These are phyloP conservation scores for Sporothrix brunneoviolacea DNA, from an alignment of 2,329 filamentous ascomycete species.

Conservation along the genomic window DNA sequence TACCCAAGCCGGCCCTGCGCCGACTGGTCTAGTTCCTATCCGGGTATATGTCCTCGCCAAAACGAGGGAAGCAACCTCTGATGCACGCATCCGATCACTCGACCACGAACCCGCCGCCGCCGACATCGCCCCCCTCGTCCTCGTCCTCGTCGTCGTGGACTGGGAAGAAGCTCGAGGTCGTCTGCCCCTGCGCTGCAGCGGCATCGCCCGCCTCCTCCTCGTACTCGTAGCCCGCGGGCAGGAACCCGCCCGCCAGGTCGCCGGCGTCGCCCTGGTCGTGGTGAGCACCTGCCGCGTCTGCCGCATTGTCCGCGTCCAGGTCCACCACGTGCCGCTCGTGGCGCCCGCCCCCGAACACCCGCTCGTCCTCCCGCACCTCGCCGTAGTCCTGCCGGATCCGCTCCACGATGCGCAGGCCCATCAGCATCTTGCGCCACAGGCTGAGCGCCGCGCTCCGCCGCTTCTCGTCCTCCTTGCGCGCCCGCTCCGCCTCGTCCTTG, in stretches of 20 bases:
- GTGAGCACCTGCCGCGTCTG: background rate
- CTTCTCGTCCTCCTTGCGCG: slow-evolving; percentile 77
- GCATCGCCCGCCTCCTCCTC: slow-evolving; percentile 28
- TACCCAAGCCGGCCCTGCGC: no score
- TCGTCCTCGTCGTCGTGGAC: slow-evolving; percentile 36
- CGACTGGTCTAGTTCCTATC: no score
- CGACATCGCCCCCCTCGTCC: slow-evolving; percentile 21
- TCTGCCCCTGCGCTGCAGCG: slow-evolving; percentile 13
- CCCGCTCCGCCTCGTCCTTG: slow-evolving; percentile 67
- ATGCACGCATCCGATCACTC: no score
- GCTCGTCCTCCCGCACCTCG: slow-evolving; percentile 43
- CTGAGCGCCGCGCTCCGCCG: slow-evolving; percentile 64
- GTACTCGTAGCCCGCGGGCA: slow-evolving; percentile 50
- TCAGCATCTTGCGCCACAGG: slow-evolving; percentile 80
- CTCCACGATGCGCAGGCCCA: slow-evolving; percentile 76
- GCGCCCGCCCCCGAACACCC: slow-evolving; percentile 45
- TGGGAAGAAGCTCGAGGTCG: slow-evolving; percentile 43
- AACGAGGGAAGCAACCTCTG: no score
- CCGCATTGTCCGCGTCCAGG: slow-evolving; percentile 22
- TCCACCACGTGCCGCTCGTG: slow-evolving; percentile 2
- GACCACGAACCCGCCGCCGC: slow-evolving; percentile 10
- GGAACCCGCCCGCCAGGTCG: slow-evolving; percentile 57
- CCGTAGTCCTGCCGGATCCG: slow-evolving; percentile 73
- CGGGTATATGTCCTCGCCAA: no score
- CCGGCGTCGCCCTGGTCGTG: slow-evolving; percentile 44